Conservation (phyloP, 164 flowering plant species). For the Berberis vulgaris region DNA sequence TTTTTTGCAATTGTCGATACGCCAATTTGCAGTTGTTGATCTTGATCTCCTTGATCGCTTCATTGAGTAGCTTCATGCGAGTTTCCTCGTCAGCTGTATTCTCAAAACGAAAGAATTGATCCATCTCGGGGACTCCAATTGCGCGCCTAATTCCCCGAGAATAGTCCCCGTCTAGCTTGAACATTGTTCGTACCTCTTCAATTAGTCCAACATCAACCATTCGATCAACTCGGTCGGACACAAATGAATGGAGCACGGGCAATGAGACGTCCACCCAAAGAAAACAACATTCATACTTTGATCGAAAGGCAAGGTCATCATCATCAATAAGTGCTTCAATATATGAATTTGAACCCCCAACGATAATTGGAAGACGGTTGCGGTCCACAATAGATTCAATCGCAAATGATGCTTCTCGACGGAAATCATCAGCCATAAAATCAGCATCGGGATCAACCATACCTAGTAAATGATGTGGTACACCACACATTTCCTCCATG, state of each 20-base stretch:
- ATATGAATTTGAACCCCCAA: conserved; percentile 84
- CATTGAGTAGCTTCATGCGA: conserved; percentile 18
- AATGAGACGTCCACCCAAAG: conserved; percentile 69
- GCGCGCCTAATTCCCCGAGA: conserved; percentile 52
- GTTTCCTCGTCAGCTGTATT: conserved; percentile 8
- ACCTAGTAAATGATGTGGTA: conserved; percentile 72
- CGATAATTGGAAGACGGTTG: conserved; percentile 58
- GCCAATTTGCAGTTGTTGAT: conserved; percentile 48
- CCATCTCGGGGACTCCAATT: conserved; percentile 70
- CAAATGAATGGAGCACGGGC: conserved; percentile 39
- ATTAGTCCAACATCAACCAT: conserved; percentile 64
- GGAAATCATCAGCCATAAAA: conserved; percentile 48
- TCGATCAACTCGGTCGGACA: conserved; percentile 49
- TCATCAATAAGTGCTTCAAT: conserved; percentile 51
- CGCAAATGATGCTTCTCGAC: conserved; percentile 25
- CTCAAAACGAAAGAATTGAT: conserved; percentile 33
- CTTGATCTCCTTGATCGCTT: conserved; percentile 43
- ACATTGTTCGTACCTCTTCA: conserved; percentile 39
- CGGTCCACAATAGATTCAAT: conserved; percentile 32
- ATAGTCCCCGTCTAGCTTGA: conserved; percentile 41
- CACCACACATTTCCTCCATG: conserved; percentile 43
- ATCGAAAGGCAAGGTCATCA: conserved; percentile 21
- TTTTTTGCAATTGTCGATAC: conserved; percentile 46
- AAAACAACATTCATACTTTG: conserved; percentile 56
- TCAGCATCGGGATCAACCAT: conserved; percentile 33